Base-by-base conservation (phyloP, 192 early-diverging fungal species). In the Umbelopsis sp. region DNA sequence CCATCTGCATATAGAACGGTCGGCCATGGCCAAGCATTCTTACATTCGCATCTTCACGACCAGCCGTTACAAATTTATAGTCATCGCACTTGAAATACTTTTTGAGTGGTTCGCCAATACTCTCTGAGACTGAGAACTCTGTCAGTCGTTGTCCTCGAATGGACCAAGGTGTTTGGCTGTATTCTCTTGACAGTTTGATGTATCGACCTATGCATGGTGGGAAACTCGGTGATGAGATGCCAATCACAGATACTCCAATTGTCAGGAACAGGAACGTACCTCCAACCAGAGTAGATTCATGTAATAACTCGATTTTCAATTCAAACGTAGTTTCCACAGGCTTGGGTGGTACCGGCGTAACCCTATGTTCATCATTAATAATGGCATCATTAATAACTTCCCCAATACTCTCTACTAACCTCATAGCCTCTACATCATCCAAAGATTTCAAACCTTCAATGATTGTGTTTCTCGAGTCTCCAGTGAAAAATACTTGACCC, bases 41-140 rank as follows among this genome's bases (percentile, higher is more conserved):
- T 24, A 98, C 97, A 78, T 98, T 94, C 7, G 91, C 90, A 79
- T 98, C 97, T 75, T 98, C 97, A 22, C 95, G 88, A 16, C 97
- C 97, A 7, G 95, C 89, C 0, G 89, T 89, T 2, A 88, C 85
- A 76, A 98, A 91, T 67, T 93, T 95, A 77, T 89, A 92, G 41
- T 86, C 82, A 73, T 91, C 89, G 44, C 81, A 82, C 4, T 75
- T 76, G 71, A 89, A 85, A 17, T 89, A 75, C 16, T 73, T 75
- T 71, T 87, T 77, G 24, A 96, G 44, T 9, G 84, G 77, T 32
- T 80, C 77, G 4, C 86, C 90, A 44, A 95, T 87, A 44, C 90
- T 80, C 71, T 96, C 95, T 6, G 95, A 90, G 0, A 98, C 93
- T 7, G 92, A 93, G 32, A 86, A 77, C 70, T 92, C 90, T 12